Evolutionary conservation across 208 protist species (phyloP), one percentile per base, ranked within the genome.

Genomic region (Leishmania braziliensis): DNA sequence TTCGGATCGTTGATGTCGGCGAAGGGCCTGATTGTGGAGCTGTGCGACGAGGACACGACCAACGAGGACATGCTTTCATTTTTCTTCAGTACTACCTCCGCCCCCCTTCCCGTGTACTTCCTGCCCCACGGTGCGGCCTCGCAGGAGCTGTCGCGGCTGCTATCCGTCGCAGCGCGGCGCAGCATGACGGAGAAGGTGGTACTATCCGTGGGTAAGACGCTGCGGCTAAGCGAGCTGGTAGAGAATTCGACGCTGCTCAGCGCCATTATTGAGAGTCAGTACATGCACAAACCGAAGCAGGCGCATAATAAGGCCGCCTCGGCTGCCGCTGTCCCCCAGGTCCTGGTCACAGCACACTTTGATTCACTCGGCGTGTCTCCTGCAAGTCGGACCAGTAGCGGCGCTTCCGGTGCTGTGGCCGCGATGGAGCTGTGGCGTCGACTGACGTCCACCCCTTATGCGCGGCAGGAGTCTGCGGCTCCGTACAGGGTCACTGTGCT

Each of bases 351-450:
- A 16, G 91, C 94, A 5, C 81, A 90, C 80, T 92, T 91, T 71
- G 94, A 97, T 81, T 90, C 90, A 0, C 81, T 97, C 18, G 92
- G 94, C 18, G 87, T 93, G 12, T 88, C 92, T 6, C 94, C 94
- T 46, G 70, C 91, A 18, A 78, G 83, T 5, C 85, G 48, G 16
- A 92, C 89, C 20, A 89, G 79, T 43, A 88, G 86, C 56, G 92
- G 91, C 9, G 79, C 85, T 3, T 91, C 90, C 5, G 92, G 89
- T 6, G 85, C 86, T 16, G 92, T 89, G 23, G 90, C 91, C 1
- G 92, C 90, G 62, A 78, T 95, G 56, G 92, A 97, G 75, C 75
- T 97, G 66, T 95, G 88, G 87, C 90, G 92, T 16, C 88, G 92
- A 29, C 75, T 94, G 65, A 87, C 84, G 14, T 87, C 87, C 16